These are phyloP conservation scores for Aspergillus sclerotialis DNA, from an alignment of 2,329 filamentous ascomycete genomes.

Conservation along the genomic window DNA sequence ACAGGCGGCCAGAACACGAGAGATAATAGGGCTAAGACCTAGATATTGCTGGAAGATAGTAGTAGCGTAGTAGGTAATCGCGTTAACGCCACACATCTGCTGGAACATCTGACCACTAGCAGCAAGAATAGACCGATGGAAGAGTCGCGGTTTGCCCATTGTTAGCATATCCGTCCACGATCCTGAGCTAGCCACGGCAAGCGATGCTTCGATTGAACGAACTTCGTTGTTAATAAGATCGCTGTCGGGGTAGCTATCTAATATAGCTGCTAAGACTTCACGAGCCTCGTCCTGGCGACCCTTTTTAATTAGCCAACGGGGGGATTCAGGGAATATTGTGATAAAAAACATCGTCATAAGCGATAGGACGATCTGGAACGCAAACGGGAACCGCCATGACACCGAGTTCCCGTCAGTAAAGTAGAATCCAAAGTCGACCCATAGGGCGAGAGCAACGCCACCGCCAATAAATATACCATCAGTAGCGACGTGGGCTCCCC, in stretches of 20 bases:
- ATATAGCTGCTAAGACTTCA: conserved; percentile 37
- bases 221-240: conserved; percentile 38
- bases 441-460: conserved; percentile 19
- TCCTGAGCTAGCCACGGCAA: conserved; percentile 35
- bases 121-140: conserved; percentile 46
- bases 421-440: conserved; percentile 44
- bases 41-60: conserved; percentile 32
- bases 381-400: conserved; percentile 45
- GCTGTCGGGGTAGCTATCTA: conserved; percentile 39
- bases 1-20: conserved; percentile 41
- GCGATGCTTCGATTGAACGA: conserved; percentile 42
- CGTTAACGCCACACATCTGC: conserved; percentile 34
- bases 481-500: conserved; percentile 44
- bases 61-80: conserved; percentile 36
- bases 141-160: conserved; percentile 36
- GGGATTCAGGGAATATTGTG: conserved; percentile 44
- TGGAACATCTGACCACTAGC: conserved; percentile 50
- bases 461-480: conserved; percentile 41
- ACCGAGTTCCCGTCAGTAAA: conserved; percentile 32
- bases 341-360: conserved; percentile 39
- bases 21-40: conserved; percentile 24
- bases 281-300: conserved; percentile 44
- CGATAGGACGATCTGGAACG: conserved; percentile 47
- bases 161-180: conserved; percentile 51
- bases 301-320: conserved; percentile 48